phyloP scores from a whole-genome alignment of 164 flowering plant genomes.

The Saururus chinensis region DNA sequence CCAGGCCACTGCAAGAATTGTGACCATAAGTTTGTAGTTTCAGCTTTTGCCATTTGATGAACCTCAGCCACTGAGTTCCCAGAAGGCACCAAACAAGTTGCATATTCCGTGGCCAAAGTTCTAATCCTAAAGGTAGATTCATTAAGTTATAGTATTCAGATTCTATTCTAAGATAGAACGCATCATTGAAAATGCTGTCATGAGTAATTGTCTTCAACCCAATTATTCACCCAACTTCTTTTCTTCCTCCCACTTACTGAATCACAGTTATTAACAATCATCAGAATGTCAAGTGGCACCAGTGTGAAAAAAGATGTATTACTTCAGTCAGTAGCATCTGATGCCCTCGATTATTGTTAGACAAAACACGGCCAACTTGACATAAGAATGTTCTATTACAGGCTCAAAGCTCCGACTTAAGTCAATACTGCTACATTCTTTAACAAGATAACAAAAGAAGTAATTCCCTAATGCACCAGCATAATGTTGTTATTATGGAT shows the following conservation, averaged over 20 bases:
- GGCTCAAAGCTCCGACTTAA: not conserved
- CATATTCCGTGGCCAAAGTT: not conserved
- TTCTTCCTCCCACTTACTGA: not conserved
- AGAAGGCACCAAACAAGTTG: not conserved
- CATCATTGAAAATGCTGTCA: not conserved
- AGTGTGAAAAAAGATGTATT: not conserved
- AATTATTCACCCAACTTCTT: not conserved
- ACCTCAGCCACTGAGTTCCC: not conserved
- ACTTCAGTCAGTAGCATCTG: not conserved
- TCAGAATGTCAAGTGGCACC: not conserved
- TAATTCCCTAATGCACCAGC: too few species aligned
- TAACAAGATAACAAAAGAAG: too few species aligned
- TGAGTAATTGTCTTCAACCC: not conserved
- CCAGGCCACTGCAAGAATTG: too few species aligned
- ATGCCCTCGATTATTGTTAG: slow-evolving; percentile 2
- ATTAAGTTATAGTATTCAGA: not conserved
- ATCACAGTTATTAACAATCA: not conserved
- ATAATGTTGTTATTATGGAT: too few species aligned
- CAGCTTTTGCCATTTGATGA: not conserved
- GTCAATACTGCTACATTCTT: not conserved
- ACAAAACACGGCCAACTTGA: not conserved
- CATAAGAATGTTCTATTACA: not conserved
- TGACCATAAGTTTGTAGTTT: too few species aligned
- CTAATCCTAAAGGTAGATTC: not conserved
- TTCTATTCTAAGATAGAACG: not conserved